A percentile compares a stretch with the other conserved stretches of the same genome.
Evolutionary conservation across 495 filamentous ascomycete species (phyloP).

Genomic region (Annulohypoxylon nitens): DNA sequence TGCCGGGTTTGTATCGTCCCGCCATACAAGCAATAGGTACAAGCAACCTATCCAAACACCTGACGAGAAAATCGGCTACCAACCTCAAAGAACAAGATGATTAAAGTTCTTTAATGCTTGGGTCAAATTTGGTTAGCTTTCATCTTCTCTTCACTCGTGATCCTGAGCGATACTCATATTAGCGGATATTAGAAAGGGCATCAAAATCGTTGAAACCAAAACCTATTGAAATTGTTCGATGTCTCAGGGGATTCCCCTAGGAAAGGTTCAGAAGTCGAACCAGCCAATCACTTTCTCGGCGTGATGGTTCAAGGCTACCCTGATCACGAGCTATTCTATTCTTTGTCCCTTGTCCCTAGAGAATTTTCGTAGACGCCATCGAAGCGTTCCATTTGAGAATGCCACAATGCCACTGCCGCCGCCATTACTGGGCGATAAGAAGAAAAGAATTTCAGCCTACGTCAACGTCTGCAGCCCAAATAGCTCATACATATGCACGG

Average conservation of each 20-base stretch:
- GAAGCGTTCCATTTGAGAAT: constrained; percentile 33
- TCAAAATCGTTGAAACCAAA: constrained; percentile 3
- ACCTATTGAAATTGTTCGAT: constrained; percentile 34
- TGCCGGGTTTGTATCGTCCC: constrained; percentile 24
- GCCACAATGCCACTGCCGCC: constrained; percentile 9
- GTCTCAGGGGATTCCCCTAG: constrained; percentile 34
- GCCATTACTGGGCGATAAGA: constrained; percentile 30
- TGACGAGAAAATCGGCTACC: constrained; percentile 7
- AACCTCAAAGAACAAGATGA: constrained; percentile 23
- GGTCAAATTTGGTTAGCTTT: background rate
- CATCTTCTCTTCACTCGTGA: background rate
- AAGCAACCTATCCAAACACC: constrained; percentile 16
- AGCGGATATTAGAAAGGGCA: constrained; percentile 11
- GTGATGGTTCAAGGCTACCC: constrained; percentile 24
- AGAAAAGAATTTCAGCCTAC: constrained; percentile 40
- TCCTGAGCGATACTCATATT: background rate
- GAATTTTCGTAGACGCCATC: constrained; percentile 25
- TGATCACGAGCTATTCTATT: constrained; percentile 39
- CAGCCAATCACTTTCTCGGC: constrained; percentile 30
- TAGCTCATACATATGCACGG: constrained; percentile 43
- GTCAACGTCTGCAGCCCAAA: constrained; percentile 49
- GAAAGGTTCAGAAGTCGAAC: constrained; percentile 29
- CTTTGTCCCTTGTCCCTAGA: constrained; percentile 30
- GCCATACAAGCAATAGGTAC: background rate
- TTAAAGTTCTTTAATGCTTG: background rate